Evolutionary conservation across 176 grass and related monocot genomes (phyloP).

Genomic region (Chrysopogon serrulatus): DNA sequence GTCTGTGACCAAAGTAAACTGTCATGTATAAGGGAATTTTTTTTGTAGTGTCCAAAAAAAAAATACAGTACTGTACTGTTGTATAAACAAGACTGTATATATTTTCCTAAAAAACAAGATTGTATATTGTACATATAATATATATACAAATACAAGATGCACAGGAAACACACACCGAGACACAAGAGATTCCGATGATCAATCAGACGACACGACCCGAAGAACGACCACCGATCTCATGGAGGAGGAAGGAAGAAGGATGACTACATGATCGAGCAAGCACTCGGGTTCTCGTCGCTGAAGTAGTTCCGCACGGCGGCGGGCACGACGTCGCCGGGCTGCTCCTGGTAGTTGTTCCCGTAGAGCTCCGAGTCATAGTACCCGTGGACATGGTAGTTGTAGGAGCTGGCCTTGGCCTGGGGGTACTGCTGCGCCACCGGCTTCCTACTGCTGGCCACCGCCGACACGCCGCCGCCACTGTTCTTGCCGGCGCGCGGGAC

Average conservation of each 20-base stretch:
- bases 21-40: too few species aligned
- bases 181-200: not conserved
- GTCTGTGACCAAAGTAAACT: too few species aligned
- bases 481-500: not conserved
- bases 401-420: slow-evolving; percentile 37
- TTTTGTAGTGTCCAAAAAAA: too few species aligned
- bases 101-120: too few species aligned
- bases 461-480: not conserved
- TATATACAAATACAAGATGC: not conserved
- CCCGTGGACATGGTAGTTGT: slow-evolving; percentile 80
- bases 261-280: slow-evolving; percentile 69
- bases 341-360: slow-evolving; percentile 35
- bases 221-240: not conserved
- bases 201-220: not conserved
- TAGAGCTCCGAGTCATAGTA: slow-evolving; percentile 49
- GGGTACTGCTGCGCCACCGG: not conserved
- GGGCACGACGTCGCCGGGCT: slow-evolving; percentile 23
- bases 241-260: not conserved
- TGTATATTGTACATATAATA: not conserved
- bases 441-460: not conserved
- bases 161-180: not conserved
- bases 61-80: not conserved
- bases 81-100: not conserved
- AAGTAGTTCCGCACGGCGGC: slow-evolving; percentile 35
- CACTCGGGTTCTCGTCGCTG: slow-evolving; percentile 79